Percentiles rank a stretch among this genome's conserved stretches.
These are phyloP conservation scores for Phaffomyces thermotolerans DNA, from an alignment of 805 yeast genomes.

Conservation along the genomic window DNA sequence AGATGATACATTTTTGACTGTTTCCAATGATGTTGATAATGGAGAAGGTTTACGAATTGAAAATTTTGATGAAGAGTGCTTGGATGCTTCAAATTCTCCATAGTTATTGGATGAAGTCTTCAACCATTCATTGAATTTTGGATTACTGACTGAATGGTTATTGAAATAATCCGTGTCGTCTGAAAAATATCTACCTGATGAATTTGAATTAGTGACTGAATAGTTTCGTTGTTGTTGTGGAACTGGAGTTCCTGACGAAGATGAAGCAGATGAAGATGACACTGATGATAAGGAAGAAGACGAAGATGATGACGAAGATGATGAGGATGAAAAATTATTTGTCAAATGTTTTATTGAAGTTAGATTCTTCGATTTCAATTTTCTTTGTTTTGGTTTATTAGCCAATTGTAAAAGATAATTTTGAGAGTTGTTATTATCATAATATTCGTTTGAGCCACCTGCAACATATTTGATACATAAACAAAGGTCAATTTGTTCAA, in stretches of 20 bases:
- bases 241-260: conserved; percentile 13
- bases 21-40: background rate
- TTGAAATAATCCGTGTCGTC: conserved; percentile 25
- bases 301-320: background rate
- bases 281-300: no score
- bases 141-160: conserved; percentile 6
- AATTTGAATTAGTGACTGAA: conserved; percentile 5
- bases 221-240: conserved; percentile 5
- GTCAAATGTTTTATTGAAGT: conserved; percentile 3
- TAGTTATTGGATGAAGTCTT: conserved; percentile 9
- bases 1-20: conserved; percentile 1
- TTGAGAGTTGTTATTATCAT: conserved; percentile 34
- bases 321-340: conserved; percentile 5
- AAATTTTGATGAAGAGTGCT: background rate
- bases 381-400: conserved; percentile 11
- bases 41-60: conserved; percentile 7
- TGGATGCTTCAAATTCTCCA: background rate
- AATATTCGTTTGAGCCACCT: conserved; percentile 22
- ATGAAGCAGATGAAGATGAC: conserved; percentile 1
- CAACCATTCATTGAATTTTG: conserved; percentile 7
- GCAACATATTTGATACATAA: conserved; percentile 35
- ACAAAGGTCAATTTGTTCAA: conserved; percentile 20
- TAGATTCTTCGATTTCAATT: background rate
- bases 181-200: conserved; percentile 20
- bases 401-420: conserved; percentile 31